A percentile compares a stretch with the other conserved stretches of the same genome.
Evolutionary conservation across 768 basidiomycete species (phyloP).

Genomic region (Rhodotorula graminis): DNA sequence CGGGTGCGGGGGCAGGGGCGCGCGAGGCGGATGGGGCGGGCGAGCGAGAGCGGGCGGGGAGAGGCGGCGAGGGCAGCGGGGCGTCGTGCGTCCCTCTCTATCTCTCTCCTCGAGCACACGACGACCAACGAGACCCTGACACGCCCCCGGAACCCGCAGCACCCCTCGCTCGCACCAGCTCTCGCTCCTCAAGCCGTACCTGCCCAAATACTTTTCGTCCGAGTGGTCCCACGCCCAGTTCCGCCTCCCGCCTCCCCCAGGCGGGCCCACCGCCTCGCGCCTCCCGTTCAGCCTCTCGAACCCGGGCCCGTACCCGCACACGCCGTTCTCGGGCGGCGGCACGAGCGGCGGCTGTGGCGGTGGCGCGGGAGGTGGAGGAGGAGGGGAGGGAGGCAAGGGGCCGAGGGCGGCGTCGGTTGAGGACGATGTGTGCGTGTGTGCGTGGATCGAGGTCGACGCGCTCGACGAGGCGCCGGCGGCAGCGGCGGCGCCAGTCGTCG

Average conservation of each 20-base stretch:
- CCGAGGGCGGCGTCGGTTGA: slow-evolving; percentile 35
- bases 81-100: slow-evolving; percentile 10
- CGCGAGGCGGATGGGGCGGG: too few relatives aligned
- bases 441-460: slow-evolving; percentile 45
- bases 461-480: background rate
- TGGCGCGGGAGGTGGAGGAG: too few relatives aligned
- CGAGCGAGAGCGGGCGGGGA: slow-evolving; percentile 8
- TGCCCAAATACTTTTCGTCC: slow-evolving; percentile 89
- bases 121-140: slow-evolving; percentile 4
- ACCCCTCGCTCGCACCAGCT: slow-evolving; percentile 82
- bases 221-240: slow-evolving; percentile 95
- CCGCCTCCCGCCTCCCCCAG: slow-evolving; percentile 67
- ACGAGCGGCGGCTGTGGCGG: slow-evolving; percentile 48
- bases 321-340: slow-evolving; percentile 41
- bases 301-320: slow-evolving; percentile 57
- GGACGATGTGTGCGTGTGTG: slow-evolving; percentile 46
- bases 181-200: slow-evolving; percentile 69
- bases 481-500: background rate
- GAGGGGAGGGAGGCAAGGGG: slow-evolving; percentile 51
- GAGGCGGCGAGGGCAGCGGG: slow-evolving; percentile 16
- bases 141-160: slow-evolving; percentile 4
- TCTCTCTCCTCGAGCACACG: too few relatives aligned
- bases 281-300: slow-evolving; percentile 57
- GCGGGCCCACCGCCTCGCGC: slow-evolving; percentile 58
- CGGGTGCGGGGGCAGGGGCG: too few relatives aligned